Evolutionary conservation across 1,284 basidiomycete species (phyloP).

Genomic region (Ustanciosporium gigantosporum): DNA sequence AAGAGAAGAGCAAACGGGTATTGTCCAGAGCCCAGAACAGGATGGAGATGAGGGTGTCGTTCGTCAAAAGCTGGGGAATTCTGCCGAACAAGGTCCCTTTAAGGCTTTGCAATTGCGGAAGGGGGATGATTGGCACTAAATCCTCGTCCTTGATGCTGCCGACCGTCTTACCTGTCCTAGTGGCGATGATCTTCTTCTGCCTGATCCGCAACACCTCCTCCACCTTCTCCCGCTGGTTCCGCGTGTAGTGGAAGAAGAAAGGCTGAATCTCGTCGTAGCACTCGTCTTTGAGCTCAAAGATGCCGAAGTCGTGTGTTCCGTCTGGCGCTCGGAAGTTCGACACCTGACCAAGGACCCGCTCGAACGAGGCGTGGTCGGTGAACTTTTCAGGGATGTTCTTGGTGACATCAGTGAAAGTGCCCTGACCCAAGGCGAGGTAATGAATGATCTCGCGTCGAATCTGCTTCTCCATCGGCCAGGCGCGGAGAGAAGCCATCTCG

Average conservation of each 20-base stretch:
- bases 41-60: slow-evolving; percentile 35
- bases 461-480: slow-evolving; percentile 70
- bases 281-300: slow-evolving; percentile 85
- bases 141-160: slow-evolving; percentile 37
- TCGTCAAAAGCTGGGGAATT: slow-evolving; percentile 26
- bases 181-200: slow-evolving; percentile 26
- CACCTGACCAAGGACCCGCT: slow-evolving; percentile 77
- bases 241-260: slow-evolving; percentile 92
- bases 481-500: slow-evolving; percentile 77
- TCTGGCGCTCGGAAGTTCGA: slow-evolving; percentile 83
- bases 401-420: slow-evolving; percentile 87
- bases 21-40: slow-evolving; percentile 42
- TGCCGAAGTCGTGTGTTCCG: slow-evolving; percentile 74
- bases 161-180: slow-evolving; percentile 12
- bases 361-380: slow-evolving; percentile 82
- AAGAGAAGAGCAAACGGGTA: slow-evolving; percentile 13
- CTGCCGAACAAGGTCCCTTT: slow-evolving; percentile 32
- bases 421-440: slow-evolving; percentile 82
- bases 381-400: slow-evolving; percentile 88
- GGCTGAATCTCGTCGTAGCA: slow-evolving; percentile 86
- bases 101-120: slow-evolving; percentile 20
- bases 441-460: slow-evolving; percentile 88
- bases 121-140: slow-evolving; percentile 13
- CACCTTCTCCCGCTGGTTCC: slow-evolving; percentile 94
- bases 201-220: slow-evolving; percentile 69